phyloP scores from a whole-genome alignment of 1,139 yeast species.

The Kodamaea derodonti region DNA sequence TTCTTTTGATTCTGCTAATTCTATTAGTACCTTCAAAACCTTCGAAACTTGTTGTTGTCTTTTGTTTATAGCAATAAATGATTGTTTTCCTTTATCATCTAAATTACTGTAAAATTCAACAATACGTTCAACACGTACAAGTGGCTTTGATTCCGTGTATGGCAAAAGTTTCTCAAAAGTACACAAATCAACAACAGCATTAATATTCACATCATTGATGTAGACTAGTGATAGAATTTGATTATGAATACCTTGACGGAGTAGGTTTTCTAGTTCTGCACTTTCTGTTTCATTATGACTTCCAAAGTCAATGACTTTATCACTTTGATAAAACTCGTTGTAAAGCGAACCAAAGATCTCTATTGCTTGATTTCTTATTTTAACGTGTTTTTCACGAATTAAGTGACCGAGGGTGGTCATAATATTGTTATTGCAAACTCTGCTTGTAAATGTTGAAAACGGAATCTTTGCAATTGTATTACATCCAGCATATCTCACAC shows the following conservation, averaged over 20 bases:
- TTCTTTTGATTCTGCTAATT: slow-evolving; percentile 25
- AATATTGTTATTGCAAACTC: slow-evolving; percentile 43
- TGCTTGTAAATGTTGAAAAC: slow-evolving; percentile 36
- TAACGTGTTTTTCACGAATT: slow-evolving; percentile 63
- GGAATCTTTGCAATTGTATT: slow-evolving; percentile 39
- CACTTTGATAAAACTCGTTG: slow-evolving; percentile 25
- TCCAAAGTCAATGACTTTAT: slow-evolving; percentile 25
- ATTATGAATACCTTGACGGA: slow-evolving; percentile 55
- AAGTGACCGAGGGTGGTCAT: slow-evolving; percentile 57
- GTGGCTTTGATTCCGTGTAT: slow-evolving; percentile 39
- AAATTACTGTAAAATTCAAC: slow-evolving; percentile 46
- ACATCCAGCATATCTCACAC: slow-evolving; percentile 65
- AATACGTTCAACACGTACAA: slow-evolving; percentile 50
- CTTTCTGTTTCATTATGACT: slow-evolving; percentile 24
- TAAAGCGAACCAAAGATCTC: slow-evolving; percentile 54
- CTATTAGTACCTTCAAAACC: slow-evolving; percentile 34
- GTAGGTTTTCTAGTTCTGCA: slow-evolving; percentile 34
- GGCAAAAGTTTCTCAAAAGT: slow-evolving; percentile 64
- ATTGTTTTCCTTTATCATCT: slow-evolving; percentile 54
- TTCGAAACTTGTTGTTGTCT: slow-evolving; percentile 61
- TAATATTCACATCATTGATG: slow-evolving; percentile 68
- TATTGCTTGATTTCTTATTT: slow-evolving; percentile 64
- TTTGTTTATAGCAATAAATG: slow-evolving; percentile 65
- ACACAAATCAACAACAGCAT: slow-evolving; percentile 60
- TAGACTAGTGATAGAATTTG: slow-evolving; percentile 64